Percentiles rank a stretch among this genome's conserved stretches.
These are phyloP conservation scores for Puccinia brachypodii DNA, from an alignment of 1,284 basidiomycete species.

Conservation along the genomic window DNA sequence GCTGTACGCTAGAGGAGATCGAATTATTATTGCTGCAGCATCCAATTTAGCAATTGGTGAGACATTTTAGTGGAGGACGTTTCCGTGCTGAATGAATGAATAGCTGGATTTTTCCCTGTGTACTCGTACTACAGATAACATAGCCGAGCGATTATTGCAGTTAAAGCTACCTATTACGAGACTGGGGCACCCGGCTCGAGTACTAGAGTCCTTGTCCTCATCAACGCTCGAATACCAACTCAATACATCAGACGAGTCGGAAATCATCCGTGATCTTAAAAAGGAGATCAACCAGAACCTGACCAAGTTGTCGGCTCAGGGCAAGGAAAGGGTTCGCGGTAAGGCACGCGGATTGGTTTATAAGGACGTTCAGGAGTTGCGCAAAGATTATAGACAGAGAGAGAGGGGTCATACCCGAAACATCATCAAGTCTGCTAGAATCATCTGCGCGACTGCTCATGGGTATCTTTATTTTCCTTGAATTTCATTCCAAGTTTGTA, in stretches of 20 bases:
- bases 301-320: conserved; percentile 66
- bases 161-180: conserved; percentile 64
- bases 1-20: conserved; percentile 58
- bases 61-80: no score
- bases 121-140: conserved; percentile 69
- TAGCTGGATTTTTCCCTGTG: no score
- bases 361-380: conserved; percentile 82
- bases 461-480: conserved; percentile 71
- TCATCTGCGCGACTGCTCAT: conserved; percentile 58
- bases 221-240: conserved; percentile 87
- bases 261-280: conserved; percentile 79
- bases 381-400: conserved; percentile 66
- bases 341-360: conserved; percentile 81
- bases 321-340: conserved; percentile 73
- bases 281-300: conserved; percentile 73
- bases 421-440: conserved; percentile 22
- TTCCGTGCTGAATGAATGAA: no score
- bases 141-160: conserved; percentile 73
- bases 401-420: conserved; percentile 19
- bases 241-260: conserved; percentile 72
- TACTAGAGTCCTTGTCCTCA: conserved; percentile 73
- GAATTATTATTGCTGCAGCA: conserved; percentile 80
- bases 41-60: conserved; percentile 79
- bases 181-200: conserved; percentile 87
- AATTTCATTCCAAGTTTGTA: conserved; percentile 69